These are phyloP conservation scores for Tuber brumale DNA, from an alignment of 495 filamentous ascomycete species.

Conservation along the genomic window DNA sequence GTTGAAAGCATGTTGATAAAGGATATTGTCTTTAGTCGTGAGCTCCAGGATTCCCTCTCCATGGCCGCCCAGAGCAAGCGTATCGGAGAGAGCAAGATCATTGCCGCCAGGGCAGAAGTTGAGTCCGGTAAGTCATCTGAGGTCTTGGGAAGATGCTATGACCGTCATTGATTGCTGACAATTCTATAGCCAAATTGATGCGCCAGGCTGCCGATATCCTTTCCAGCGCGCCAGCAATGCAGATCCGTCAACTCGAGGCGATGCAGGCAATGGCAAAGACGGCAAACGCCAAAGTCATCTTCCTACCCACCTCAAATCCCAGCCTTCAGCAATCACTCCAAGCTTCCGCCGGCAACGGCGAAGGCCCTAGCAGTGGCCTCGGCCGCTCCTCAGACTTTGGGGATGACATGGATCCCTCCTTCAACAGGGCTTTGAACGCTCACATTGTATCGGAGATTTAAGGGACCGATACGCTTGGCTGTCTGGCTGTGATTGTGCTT, in stretches of 20 bases:
- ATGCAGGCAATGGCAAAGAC: constrained; percentile 99
- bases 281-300: constrained; percentile 94
- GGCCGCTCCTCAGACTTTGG: constrained; percentile 50
- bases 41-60: constrained; percentile 93
- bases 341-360: constrained; percentile 52
- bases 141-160: neutral
- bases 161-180: neutral
- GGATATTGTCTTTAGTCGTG: constrained; percentile 94
- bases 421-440: constrained; percentile 78
- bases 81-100: constrained; percentile 97
- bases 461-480: neutral
- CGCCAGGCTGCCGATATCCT: constrained; percentile 95
- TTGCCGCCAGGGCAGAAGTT: constrained; percentile 92
- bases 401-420: constrained; percentile 50
- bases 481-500: neutral
- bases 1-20: constrained; percentile 99
- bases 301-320: constrained; percentile 57
- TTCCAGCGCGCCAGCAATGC: constrained; percentile 90
- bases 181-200: constrained; percentile 65
- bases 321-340: constrained; percentile 46
- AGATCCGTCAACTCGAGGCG: constrained; percentile 97
- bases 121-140: constrained; percentile 57
- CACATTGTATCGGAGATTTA: constrained; percentile 83
- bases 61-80: constrained; percentile 99
- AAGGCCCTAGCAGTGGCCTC: constrained; percentile 34